Base-by-base conservation (phyloP, 164 flowering plant genomes). In the Annona cherimola region DNA sequence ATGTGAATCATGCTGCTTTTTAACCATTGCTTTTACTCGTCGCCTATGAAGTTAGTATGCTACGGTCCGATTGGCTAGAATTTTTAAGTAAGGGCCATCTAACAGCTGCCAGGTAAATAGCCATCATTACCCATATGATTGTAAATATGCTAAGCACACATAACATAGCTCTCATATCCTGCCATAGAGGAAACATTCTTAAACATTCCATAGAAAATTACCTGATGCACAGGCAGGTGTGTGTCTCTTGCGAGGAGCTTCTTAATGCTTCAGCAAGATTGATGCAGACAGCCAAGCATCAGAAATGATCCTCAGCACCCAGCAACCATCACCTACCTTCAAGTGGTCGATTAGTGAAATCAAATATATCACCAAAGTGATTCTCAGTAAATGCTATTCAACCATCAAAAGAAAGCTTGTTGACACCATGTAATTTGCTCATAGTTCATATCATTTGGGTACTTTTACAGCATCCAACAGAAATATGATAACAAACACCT, bases 321-420 rank as follows among this genome's bases (percentile, higher is more conserved):
- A 96, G 76, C 99, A 98, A 96, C 99, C 99, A 96, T 12, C 91
- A 81, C 68, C 72, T 81, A 73, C 99, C 99, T 83, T 96, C 97
- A 54, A 93, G 90, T 66, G 99, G 99, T 74, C 90, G 81, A 76
- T 95, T 97, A 16, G 98, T 95, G 55, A 98, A 93, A 81, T 95
- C 98, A 83, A 87, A 89, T 66, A 95, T 87, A 59, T 93, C 97
- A 71, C 89, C 94, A 77, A 90, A 71, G 73, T 93, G 90, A 67
- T 86, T 88, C 84, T 95, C 98, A 26, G 91, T 81, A 79, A 95
- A 95, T 73, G 86, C 84, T 76, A 85, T 42, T 70, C 98, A 87
- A 26, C 87, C 96, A 64, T 91, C 96, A 75, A 79, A 84, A 26
- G 95, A 91, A 71, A 90, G 75, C 72, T 93, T 95, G 79, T 95